These are phyloP conservation scores for Lolium perenne DNA, from an alignment of 176 grass and related monocot species.

Conservation along the genomic window DNA sequence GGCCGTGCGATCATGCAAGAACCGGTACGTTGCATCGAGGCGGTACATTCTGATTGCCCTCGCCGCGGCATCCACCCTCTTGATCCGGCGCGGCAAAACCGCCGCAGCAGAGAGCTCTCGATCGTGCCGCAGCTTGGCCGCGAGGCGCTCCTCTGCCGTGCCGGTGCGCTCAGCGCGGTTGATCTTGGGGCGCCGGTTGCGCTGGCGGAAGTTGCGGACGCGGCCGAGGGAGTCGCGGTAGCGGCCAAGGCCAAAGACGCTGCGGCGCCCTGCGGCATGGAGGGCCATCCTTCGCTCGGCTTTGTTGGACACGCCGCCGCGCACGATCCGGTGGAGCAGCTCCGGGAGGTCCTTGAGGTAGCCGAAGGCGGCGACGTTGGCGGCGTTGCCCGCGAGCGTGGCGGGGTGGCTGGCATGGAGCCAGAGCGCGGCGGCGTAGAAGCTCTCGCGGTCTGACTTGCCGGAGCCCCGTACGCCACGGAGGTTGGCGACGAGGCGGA, in stretches of 20 bases:
- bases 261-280: neutral
- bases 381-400: conserved; percentile 53
- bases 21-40: conserved; percentile 45
- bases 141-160: conserved; percentile 8
- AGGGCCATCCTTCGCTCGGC: neutral
- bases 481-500: conserved; percentile 54
- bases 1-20: conserved; percentile 54
- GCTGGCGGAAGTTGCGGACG: conserved; percentile 5
- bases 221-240: conserved; percentile 12
- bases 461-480: conserved; percentile 61
- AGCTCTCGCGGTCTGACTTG: conserved; percentile 69
- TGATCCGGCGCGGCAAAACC: neutral
- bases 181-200: neutral
- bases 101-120: neutral
- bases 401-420: conserved; percentile 55
- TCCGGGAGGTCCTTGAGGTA: conserved; percentile 74
- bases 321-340: conserved; percentile 57
- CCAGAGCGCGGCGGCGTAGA: conserved; percentile 61
- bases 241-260: conserved; percentile 11
- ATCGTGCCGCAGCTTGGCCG: neutral
- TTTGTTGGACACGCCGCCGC: conserved; percentile 40
- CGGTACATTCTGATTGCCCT: conserved; percentile 39
- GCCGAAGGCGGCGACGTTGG: conserved; percentile 42
- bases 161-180: neutral
- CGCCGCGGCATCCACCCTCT: neutral